These are phyloP conservation scores for Ceratocystiopsis brevicomis DNA, from an alignment of 2,329 filamentous ascomycete species.

Conservation along the genomic window DNA sequence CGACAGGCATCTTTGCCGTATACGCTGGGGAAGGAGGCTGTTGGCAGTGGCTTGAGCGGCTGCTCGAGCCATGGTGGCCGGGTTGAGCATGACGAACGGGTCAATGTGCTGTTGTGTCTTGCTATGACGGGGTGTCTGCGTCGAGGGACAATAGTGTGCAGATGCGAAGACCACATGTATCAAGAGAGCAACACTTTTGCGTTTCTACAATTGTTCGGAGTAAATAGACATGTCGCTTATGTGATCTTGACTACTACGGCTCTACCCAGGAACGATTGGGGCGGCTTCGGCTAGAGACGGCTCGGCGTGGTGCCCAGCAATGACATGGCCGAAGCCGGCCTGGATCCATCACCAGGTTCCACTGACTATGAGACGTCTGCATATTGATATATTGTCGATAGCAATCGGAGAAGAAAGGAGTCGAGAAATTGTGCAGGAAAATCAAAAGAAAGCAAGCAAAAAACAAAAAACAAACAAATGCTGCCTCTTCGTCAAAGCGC, in stretches of 20 bases:
- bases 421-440: too few species aligned
- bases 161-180: too few species aligned
- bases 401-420: background rate
- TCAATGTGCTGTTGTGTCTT: too few species aligned
- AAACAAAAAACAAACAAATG: background rate
- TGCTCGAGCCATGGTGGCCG: too few species aligned
- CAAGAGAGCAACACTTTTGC: too few species aligned
- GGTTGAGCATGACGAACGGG: too few species aligned
- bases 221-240: background rate
- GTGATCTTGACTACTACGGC: too few species aligned
- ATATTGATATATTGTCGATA: background rate
- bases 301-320: background rate
- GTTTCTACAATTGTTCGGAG: too few species aligned
- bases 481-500: background rate
- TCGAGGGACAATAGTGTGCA: too few species aligned
- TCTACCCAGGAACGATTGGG: background rate
- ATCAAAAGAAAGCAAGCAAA: too few species aligned
- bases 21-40: background rate
- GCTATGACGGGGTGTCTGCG: too few species aligned
- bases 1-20: background rate
- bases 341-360: background rate
- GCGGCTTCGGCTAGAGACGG: background rate
- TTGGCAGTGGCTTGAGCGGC: too few species aligned
- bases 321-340: background rate
- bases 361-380: background rate